A percentile compares a stretch with the other conserved stretches of the same genome.
Conservation (phyloP, 371 early-diverging fungal species). For the Zancudomyces culisetae region DNA sequence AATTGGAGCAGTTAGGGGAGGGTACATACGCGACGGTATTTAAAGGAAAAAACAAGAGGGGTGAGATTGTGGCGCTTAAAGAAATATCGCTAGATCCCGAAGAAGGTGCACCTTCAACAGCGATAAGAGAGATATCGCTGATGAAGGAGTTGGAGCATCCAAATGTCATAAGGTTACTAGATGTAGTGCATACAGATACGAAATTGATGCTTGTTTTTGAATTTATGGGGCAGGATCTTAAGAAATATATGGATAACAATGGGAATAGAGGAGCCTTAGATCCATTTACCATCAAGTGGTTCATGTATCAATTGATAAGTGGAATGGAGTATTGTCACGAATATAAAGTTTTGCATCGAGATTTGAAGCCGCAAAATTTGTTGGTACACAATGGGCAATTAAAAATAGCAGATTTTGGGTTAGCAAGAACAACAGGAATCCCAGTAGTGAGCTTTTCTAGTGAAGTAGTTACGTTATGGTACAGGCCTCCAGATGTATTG, state of each 20-base stretch:
- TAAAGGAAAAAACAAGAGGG: constrained; percentile 79
- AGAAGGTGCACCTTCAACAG: constrained; percentile 90
- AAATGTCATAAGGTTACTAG: constrained; percentile 79
- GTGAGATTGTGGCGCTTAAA: constrained; percentile 93
- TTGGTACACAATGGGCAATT: constrained; percentile 77
- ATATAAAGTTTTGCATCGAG: constrained; percentile 87
- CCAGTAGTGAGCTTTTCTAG: constrained; percentile 92
- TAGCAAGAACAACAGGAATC: constrained; percentile 91
- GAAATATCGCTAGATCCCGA: constrained; percentile 84
- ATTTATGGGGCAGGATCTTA: constrained; percentile 94
- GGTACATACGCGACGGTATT: constrained; percentile 99
- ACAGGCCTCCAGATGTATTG: constrained; percentile 93
- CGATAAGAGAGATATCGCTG: constrained; percentile 89
- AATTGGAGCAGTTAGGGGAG: constrained; percentile 88
- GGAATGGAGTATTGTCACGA: constrained; percentile 93
- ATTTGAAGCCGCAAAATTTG: constrained; percentile 92
- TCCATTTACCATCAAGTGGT: constrained; percentile 42
- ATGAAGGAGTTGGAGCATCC: constrained; percentile 86
- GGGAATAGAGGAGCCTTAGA: constrained; percentile 48
- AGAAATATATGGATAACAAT: constrained; percentile 78
- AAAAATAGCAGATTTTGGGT: constrained; percentile 88
- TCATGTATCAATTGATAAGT: constrained; percentile 73
- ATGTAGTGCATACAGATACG: constrained; percentile 96
- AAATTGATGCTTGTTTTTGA: constrained; percentile 97
- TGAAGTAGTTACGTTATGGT: constrained; percentile 96